Conservation (phyloP, 176 grass and related monocot genomes). For the Cenchrus americanus region DNA sequence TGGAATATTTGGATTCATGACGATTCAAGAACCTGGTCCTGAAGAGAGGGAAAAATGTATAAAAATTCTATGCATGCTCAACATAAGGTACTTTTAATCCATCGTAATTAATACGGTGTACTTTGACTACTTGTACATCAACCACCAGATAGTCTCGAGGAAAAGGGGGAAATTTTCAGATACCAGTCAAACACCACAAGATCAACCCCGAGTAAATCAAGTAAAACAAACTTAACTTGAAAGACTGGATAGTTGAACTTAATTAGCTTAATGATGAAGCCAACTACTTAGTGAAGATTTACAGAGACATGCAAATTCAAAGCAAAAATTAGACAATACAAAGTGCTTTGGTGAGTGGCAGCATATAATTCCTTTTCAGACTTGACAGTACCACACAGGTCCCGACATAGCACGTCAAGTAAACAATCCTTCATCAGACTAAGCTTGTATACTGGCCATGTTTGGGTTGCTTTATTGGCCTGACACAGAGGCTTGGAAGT, state of each 20-base stretch:
- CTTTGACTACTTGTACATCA: slow-evolving; percentile 19
- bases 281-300: not conserved
- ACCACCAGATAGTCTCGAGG: not conserved
- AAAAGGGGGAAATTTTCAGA: not conserved
- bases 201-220: not conserved
- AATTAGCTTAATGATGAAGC: slow-evolving; percentile 23
- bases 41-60: slow-evolving; percentile 7
- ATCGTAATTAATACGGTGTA: not conserved
- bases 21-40: slow-evolving; percentile 22
- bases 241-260: not conserved
- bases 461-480: slow-evolving; percentile 8
- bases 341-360: not conserved
- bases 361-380: not conserved
- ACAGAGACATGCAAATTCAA: slow-evolving; percentile 9
- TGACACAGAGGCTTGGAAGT: slow-evolving; percentile 23
- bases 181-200: not conserved
- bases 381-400: not conserved
- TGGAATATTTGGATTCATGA: not conserved
- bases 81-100: not conserved
- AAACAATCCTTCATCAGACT: slow-evolving; percentile 9
- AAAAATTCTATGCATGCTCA: slow-evolving; percentile 27
- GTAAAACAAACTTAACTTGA: not conserved
- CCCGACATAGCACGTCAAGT: not conserved
- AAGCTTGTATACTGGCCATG: not conserved
- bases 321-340: slow-evolving; percentile 5